A percentile compares a stretch with the other conserved stretches of the same genome.
Conservation (phyloP, 164 flowering plant genomes). For the Brasenia schreberi region DNA sequence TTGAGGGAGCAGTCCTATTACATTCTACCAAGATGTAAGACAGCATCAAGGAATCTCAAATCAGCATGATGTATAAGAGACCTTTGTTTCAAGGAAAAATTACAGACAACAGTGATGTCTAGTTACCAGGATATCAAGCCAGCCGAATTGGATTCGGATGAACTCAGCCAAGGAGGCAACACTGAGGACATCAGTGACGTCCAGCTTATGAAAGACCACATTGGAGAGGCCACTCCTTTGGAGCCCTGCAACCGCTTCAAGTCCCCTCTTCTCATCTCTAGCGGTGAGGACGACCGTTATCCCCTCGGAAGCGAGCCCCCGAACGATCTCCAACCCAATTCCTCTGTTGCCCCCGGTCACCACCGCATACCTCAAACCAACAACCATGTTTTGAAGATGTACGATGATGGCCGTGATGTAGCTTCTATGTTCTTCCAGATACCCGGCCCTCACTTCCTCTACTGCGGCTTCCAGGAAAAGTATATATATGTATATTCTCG, state of each 20-base stretch:
- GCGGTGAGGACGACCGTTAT: slow-evolving; percentile 41
- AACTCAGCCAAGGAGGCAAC: slow-evolving; percentile 31
- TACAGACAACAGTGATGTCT: no score
- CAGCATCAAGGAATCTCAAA: no score
- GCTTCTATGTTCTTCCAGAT: neutral
- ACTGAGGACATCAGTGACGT: slow-evolving; percentile 35
- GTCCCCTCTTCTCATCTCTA: slow-evolving; percentile 40
- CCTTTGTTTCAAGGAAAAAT: no score
- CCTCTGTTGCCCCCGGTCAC: slow-evolving; percentile 67
- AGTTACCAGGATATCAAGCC: slow-evolving; percentile 63
- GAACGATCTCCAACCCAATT: slow-evolving; percentile 41
- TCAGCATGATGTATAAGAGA: no score
- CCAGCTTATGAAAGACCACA: slow-evolving; percentile 51
- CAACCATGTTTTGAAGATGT: slow-evolving; percentile 3
- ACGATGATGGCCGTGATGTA: no score
- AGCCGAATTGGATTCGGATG: slow-evolving; percentile 27
- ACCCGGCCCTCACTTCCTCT: no score
- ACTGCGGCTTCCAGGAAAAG: no score
- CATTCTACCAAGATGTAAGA: no score
- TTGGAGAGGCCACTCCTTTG: slow-evolving; percentile 23
- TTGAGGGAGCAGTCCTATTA: no score
- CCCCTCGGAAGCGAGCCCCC: slow-evolving; percentile 34
- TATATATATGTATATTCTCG: no score
- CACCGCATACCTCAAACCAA: slow-evolving; percentile 28
- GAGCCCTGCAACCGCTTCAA: slow-evolving; percentile 29